Conservation (phyloP, 2,329 filamentous ascomycete species). For the Fusarium torreyae region DNA sequence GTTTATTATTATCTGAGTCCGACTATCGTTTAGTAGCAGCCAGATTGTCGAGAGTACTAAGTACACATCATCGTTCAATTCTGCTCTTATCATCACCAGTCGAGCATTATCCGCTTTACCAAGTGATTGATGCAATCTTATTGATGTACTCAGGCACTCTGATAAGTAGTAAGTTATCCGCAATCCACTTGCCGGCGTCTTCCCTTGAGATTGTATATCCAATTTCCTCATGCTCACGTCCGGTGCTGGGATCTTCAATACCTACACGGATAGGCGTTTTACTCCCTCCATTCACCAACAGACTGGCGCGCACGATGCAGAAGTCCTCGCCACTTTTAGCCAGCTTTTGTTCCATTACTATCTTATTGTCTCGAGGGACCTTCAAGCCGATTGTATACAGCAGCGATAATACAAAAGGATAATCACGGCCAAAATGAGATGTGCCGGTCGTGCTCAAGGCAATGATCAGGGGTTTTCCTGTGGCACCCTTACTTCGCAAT, state of each 20-base stretch:
- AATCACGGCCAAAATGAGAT: slow-evolving; percentile 55
- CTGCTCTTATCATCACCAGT: too few species aligned
- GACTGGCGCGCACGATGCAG: slow-evolving; percentile 56
- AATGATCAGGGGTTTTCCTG: slow-evolving; percentile 53
- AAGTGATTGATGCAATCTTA: slow-evolving; percentile 58
- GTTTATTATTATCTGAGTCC: too few species aligned
- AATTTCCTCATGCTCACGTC: slow-evolving; percentile 54
- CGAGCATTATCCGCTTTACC: slow-evolving; percentile 33
- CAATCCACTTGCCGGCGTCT: slow-evolving; percentile 65
- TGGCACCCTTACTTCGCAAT: slow-evolving; percentile 48
- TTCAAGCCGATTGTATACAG: slow-evolving; percentile 60
- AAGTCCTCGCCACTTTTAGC: slow-evolving; percentile 51
- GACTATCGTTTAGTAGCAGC: too few species aligned
- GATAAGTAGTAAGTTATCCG: slow-evolving; percentile 55
- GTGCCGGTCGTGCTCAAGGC: slow-evolving; percentile 60
- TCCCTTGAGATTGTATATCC: slow-evolving; percentile 65
- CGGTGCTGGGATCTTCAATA: slow-evolving; percentile 55
- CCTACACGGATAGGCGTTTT: slow-evolving; percentile 54
- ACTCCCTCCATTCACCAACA: slow-evolving; percentile 53
- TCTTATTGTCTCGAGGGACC: slow-evolving; percentile 64
- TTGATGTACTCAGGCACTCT: slow-evolving; percentile 49
- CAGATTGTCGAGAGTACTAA: too few species aligned
- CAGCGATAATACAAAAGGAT: slow-evolving; percentile 60
- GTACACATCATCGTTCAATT: too few species aligned
- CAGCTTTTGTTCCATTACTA: slow-evolving; percentile 59